phyloP scores from a whole-genome alignment of 345 rosid species.

The Hibiscus mutabilis region DNA sequence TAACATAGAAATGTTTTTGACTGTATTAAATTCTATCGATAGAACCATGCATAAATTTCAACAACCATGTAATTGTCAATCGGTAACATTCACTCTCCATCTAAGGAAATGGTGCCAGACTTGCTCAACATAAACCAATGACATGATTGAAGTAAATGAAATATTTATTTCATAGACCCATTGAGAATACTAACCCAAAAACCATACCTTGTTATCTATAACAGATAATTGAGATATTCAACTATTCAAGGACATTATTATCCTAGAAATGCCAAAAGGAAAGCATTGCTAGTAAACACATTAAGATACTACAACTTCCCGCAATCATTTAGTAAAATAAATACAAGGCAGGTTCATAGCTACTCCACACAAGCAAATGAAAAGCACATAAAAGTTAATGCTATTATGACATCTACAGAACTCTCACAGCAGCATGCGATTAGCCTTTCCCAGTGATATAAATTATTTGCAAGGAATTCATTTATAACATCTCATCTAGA shows the following conservation, averaged over 20 bases:
- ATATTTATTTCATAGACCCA: background rate
- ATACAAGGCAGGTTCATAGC: background rate
- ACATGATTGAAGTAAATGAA: background rate
- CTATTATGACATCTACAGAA: background rate
- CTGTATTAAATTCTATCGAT: background rate
- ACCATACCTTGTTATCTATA: background rate
- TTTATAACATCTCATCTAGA: background rate
- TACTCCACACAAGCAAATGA: background rate
- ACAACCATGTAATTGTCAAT: background rate
- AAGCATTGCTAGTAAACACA: background rate
- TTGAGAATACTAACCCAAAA: background rate
- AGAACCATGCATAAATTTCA: background rate
- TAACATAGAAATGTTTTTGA: background rate
- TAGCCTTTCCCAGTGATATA: background rate
- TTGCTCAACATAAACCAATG: background rate
- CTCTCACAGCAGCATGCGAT: background rate
- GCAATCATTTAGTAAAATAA: background rate
- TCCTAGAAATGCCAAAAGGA: background rate
- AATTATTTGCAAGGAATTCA: background rate
- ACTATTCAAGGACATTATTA: background rate
- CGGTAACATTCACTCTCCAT: background rate
- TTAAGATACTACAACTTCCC: background rate
- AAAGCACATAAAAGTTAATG: background rate
- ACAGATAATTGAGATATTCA: background rate
- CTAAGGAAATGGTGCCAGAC: background rate